Evolutionary conservation across 106 monocot genomes (phyloP), one percentile per base, ranked within the genome.

Genomic region (Alisma plantagoaquatica): DNA sequence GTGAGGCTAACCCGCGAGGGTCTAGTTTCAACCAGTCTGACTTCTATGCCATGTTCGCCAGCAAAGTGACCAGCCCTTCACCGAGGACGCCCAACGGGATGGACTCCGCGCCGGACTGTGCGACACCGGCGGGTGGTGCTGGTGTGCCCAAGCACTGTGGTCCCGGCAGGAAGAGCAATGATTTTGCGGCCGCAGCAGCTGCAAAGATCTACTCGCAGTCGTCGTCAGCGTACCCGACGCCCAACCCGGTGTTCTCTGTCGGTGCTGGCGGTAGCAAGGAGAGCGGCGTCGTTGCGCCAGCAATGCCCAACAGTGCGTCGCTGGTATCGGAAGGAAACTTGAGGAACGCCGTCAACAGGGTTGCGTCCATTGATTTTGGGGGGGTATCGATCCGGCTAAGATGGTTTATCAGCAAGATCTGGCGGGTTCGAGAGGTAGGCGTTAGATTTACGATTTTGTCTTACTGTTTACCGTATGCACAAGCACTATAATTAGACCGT

Each of bases 11-110:
- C 10, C 87, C 82, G 18, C 29, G 87, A 20, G 81, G 56, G 1
- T 87, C 87, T 1, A 82, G 87, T 58, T 82, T 87, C 59, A 87
- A 82, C 63, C 71, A 78, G 52, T 61, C 74, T 3, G 87, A 87
- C 20, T 69, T 87, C 59, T 85, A 73, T 51, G 73, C 81, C 49
- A 81, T 81, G 76, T 76, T 81, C 59, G 29, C 57, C 9, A 75
- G 52, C 60, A 75, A 75, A 53, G 43, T 59, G 12, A 28, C 66
- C 15, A 79, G 69, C 41, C 80, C 51, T 18, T 3, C 41, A 29
- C 4, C 62, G 23, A 50, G 17, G 17, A 15, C 53, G 10, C 27
- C 52, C 27, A 52, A 26, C 52, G 9, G n/a, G 6, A 24, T 23
- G 6, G 48, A 20, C 12, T 2, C 27, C 30, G 29, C 27, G n/a